Evolutionary conservation across 106 monocot species (phyloP), one percentile per base, ranked within the genome.

Genomic region (Posidonia australis): DNA sequence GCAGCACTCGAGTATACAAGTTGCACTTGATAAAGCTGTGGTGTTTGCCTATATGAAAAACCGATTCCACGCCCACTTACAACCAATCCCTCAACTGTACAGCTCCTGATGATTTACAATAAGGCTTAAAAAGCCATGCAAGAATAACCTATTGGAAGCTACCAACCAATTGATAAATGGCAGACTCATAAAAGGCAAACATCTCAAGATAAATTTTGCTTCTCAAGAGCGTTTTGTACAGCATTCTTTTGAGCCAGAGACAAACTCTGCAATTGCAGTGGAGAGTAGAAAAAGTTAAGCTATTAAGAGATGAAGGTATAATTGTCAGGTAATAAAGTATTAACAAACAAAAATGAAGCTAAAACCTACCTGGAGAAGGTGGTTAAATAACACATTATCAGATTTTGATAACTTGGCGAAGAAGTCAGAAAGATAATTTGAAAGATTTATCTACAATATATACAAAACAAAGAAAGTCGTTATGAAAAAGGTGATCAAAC

Each of bases 351-450:
- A 46, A 10, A 47, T 12, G 31, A 13, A 62, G 1, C 7, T 17
- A 9, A 23, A 48, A n/a, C 5, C 6, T 69, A 96, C 96, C 90
- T 82, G 90, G 55, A 48, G 82, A 68, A 96, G 76, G 46, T 82
- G 69, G 26, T 87, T 71, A 63, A 90, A 96, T 46, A 90, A 62
- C 20, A 56, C 44, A 51, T 66, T 68, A 29, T 90, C 87, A 3
- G 46, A 77, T 9, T 75, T 78, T 22, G 43, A 68, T 5, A 96
- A 65, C 19, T 79, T 77, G 13, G 54, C 5, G 19, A 96, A 84
- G 69, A 87, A 84, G 20, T 67, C 73, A 19, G 32, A 67, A 1
- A 96, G 78, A 76, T 83, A 87, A 48, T 84, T 78, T 42, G 51
- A 16, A 31, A 90, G 42, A 66, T 90, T 87, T 46, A 85, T 78